Evolutionary conservation across 2,329 filamentous ascomycete genomes (phyloP).

Genomic region (Alternaria rosae): DNA sequence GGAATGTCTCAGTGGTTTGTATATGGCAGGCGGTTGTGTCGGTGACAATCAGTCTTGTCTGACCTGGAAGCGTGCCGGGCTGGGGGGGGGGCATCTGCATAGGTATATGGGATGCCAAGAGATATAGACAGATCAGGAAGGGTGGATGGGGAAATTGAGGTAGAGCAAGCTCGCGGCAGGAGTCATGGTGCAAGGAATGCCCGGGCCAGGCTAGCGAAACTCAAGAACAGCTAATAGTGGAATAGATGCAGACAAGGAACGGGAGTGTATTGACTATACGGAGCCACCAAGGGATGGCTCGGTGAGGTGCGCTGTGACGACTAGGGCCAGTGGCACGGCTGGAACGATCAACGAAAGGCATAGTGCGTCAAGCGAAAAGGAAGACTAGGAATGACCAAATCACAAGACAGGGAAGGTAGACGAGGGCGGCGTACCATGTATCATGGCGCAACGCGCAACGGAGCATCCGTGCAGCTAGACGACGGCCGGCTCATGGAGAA

Average conservation of each 20-base stretch:
- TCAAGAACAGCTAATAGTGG: slow-evolving; percentile 40
- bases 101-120: slow-evolving; percentile 51
- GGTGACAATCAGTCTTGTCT: slow-evolving; percentile 30
- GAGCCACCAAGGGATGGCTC: slow-evolving; percentile 44
- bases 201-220: slow-evolving; percentile 43
- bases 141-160: slow-evolving; percentile 41
- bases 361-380: slow-evolving; percentile 44
- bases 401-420: slow-evolving; percentile 37
- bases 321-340: slow-evolving; percentile 50
- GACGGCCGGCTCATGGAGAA: slow-evolving; percentile 37
- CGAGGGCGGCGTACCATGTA: slow-evolving; percentile 48
- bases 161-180: slow-evolving; percentile 39
- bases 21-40: slow-evolving; percentile 20
- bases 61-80: slow-evolving; percentile 22
- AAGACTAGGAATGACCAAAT: slow-evolving; percentile 45
- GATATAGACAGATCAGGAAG: slow-evolving; percentile 46
- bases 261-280: slow-evolving; percentile 42
- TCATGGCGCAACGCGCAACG: slow-evolving; percentile 54
- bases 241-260: slow-evolving; percentile 45
- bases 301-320: slow-evolving; percentile 48
- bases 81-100: slow-evolving; percentile 37
- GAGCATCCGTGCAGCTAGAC: slow-evolving; percentile 48
- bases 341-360: slow-evolving; percentile 45
- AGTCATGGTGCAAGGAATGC: slow-evolving; percentile 41
- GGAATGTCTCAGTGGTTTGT: slow-evolving; percentile 16